Percentiles rank a stretch among this genome's conserved stretches.
phyloP scores from a whole-genome alignment of 768 basidiomycete genomes.

The Podaxis pistillaris region DNA sequence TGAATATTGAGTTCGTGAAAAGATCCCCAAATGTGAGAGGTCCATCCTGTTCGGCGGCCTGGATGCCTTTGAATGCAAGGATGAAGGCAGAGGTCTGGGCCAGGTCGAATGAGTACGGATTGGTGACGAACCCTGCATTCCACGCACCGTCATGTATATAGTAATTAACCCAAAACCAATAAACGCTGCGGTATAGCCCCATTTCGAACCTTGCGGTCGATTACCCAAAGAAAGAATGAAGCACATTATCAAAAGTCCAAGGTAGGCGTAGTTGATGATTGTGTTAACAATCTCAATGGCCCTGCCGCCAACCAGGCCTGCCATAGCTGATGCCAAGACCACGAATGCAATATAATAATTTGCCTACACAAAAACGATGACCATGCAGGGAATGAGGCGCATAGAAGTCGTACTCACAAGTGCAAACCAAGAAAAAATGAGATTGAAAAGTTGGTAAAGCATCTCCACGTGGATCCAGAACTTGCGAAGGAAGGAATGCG shows the following conservation, averaged over 20 bases:
- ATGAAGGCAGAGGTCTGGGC: constrained; percentile 71
- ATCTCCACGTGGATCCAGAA: constrained; percentile 95
- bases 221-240: constrained; percentile 90
- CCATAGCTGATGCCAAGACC: constrained; percentile 74
- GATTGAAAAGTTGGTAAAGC: constrained; percentile 85
- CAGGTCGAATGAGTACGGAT: constrained; percentile 1
- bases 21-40: constrained; percentile 55
- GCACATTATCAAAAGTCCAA: constrained; percentile 83
- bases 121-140: neutral
- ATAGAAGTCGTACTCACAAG: constrained; percentile 45
- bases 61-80: constrained; percentile 79
- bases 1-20: constrained; percentile 77
- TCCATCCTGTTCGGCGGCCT: constrained; percentile 49
- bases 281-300: constrained; percentile 74
- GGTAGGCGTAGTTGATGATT: constrained; percentile 82
- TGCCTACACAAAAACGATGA: constrained; percentile 41
- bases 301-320: constrained; percentile 47
- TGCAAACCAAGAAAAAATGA: constrained; percentile 92
- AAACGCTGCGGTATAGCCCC: constrained; percentile 83
- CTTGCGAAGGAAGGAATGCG: constrained; percentile 79
- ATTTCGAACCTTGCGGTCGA: constrained; percentile 86
- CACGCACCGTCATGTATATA: constrained; percentile 88
- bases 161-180: constrained; percentile 89
- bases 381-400: neutral
- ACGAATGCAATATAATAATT: constrained; percentile 91